These are phyloP conservation scores for Pugionium dolabratum DNA, from an alignment of 345 rosid species.

Conservation along the genomic window DNA sequence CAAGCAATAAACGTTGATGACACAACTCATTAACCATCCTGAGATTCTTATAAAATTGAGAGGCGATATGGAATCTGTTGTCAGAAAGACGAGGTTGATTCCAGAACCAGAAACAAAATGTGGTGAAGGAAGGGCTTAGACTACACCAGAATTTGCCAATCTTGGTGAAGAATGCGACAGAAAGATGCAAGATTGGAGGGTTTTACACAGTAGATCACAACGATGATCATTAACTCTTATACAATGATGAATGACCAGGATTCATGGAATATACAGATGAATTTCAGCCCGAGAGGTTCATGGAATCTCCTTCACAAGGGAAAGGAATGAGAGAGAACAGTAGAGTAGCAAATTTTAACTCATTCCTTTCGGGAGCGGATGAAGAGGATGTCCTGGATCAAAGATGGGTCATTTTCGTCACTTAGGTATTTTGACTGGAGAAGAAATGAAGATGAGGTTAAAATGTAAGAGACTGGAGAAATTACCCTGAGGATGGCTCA, in stretches of 20 bases:
- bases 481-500: conserved; percentile 39
- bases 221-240: conserved; percentile 34
- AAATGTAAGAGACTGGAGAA: conserved; percentile 39
- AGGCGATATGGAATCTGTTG: conserved; percentile 42
- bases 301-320: conserved; percentile 22
- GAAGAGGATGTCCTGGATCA: conserved; percentile 42
- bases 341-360: conserved; percentile 23
- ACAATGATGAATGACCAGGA: conserved; percentile 46
- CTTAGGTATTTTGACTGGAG: conserved; percentile 36
- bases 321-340: conserved; percentile 20
- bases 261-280: conserved; percentile 36
- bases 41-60: conserved; percentile 30
- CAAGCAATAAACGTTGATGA: conserved; percentile 41
- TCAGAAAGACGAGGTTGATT: conserved; percentile 33
- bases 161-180: conserved; percentile 26
- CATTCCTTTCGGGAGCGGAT: conserved; percentile 40
- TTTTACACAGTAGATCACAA: conserved; percentile 36
- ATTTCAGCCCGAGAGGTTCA: conserved; percentile 43
- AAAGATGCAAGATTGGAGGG: conserved; percentile 39
- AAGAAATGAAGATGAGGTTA: conserved; percentile 24
- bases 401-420: conserved; percentile 31
- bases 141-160: conserved; percentile 35
- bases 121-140: conserved; percentile 40
- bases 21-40: conserved; percentile 46
- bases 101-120: conserved; percentile 43